Percentiles rank a stretch among this genome's conserved stretches.
Conservation (phyloP, 345 rosid species). For the Dovyalis caffra region DNA sequence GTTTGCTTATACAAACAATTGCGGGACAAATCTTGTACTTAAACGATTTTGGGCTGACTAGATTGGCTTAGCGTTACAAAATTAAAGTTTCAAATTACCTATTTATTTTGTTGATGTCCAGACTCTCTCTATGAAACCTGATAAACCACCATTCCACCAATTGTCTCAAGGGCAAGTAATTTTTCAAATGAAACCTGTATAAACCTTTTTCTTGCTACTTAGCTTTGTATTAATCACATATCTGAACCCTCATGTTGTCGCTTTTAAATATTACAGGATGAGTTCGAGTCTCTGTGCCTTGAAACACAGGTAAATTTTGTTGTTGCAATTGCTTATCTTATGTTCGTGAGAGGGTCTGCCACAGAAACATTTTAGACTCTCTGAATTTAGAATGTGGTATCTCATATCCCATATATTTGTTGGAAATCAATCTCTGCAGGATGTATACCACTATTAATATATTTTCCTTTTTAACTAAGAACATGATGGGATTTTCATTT, state of each 20-base stretch:
- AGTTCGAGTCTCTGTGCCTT: conserved; percentile 55
- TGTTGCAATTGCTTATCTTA: neutral
- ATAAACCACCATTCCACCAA: neutral
- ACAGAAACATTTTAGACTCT: neutral
- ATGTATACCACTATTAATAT: neutral
- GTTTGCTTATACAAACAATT: neutral
- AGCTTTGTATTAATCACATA: neutral
- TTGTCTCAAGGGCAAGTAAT: neutral
- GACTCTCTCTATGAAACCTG: neutral
- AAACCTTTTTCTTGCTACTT: neutral
- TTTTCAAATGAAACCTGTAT: neutral
- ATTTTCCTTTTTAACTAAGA: neutral
- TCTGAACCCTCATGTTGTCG: conserved; percentile 5
- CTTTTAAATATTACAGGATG: conserved; percentile 46
- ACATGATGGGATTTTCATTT: neutral
- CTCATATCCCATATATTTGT: neutral
- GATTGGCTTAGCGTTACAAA: neutral
- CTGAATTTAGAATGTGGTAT: neutral
- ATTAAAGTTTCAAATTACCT: neutral
- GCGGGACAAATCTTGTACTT: neutral
- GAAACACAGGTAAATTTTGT: conserved; percentile 54
- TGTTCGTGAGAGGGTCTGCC: neutral
- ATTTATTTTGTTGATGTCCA: neutral
- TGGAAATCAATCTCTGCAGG: neutral
- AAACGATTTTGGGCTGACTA: neutral